Evolutionary conservation across 352 stramenopile genomes (phyloP).

Genomic region (Phytophthora sansomeana): DNA sequence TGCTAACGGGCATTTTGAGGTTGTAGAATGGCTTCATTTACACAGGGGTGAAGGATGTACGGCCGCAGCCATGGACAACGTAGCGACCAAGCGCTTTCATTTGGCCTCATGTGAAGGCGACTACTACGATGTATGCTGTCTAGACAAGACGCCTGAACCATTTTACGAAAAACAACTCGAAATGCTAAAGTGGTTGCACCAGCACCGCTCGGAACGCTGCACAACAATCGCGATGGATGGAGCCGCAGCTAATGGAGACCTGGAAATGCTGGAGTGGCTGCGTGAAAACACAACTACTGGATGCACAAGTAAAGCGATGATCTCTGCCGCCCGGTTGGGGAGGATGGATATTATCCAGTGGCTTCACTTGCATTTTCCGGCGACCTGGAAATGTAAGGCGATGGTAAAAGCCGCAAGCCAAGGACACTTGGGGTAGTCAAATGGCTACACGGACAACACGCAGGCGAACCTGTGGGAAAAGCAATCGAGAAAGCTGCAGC

Average conservation of each 20-base stretch:
- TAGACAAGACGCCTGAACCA: no score
- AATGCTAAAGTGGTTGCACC: background rate
- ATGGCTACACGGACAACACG: background rate
- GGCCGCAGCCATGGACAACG: no score
- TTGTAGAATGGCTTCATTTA: background rate
- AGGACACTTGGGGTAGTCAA: slow-evolving; percentile 2
- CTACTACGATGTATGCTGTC: no score
- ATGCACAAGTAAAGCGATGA: background rate
- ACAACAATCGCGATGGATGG: background rate
- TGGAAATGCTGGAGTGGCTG: background rate
- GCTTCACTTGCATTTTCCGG: background rate
- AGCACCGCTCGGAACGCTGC: slow-evolving; percentile 2
- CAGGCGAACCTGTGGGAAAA: no score
- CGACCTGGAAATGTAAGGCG: background rate
- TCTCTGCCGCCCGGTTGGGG: background rate
- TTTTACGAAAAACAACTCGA: background rate
- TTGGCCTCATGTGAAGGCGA: no score
- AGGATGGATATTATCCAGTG: background rate
- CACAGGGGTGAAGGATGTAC: background rate
- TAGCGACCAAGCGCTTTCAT: no score
- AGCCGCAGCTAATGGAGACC: background rate
- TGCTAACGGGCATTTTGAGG: no score
- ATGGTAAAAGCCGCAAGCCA: background rate
- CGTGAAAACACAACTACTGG: background rate
- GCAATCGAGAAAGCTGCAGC: background rate